Conservation (phyloP, 192 early-diverging fungal genomes). For the Umbelopsis sp. region DNA sequence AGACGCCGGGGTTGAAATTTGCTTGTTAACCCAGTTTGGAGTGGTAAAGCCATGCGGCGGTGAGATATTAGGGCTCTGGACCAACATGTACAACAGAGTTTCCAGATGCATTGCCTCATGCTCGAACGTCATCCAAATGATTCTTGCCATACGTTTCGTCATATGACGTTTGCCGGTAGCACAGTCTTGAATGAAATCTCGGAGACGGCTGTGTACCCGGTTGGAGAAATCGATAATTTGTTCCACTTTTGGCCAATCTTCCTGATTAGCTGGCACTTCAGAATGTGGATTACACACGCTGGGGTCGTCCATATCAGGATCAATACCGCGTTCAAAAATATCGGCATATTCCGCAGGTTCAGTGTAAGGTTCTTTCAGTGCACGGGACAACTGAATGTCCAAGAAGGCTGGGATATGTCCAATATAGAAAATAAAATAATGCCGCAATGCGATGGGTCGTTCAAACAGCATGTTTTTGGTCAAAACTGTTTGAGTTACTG, state of each 20-base stretch:
- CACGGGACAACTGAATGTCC: conserved; percentile 60
- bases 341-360: conserved; percentile 65
- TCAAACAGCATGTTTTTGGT: conserved; percentile 54
- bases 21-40: conserved; percentile 26
- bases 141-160: conserved; percentile 50
- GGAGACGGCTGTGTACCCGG: conserved; percentile 60
- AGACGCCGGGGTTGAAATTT: neutral
- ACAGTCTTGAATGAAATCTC: conserved; percentile 44
- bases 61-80: conserved; percentile 59
- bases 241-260: conserved; percentile 73
- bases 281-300: conserved; percentile 81
- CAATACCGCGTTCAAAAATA: conserved; percentile 95
- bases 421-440: conserved; percentile 90
- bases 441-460: conserved; percentile 81
- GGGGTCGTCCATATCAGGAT: conserved; percentile 82
- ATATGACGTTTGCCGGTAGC: conserved; percentile 15
- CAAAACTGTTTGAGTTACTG: conserved; percentile 66
- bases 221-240: conserved; percentile 71
- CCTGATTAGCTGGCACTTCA: conserved; percentile 46
- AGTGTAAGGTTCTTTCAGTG: conserved; percentile 51
- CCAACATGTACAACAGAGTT: conserved; percentile 89
- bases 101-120: conserved; percentile 95
- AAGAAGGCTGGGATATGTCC: conserved; percentile 82
- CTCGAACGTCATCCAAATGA: conserved; percentile 88
- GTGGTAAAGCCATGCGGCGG: conserved; percentile 53